These are phyloP conservation scores for Salix koriyanagi DNA, from an alignment of 345 rosid genomes.

Conservation along the genomic window DNA sequence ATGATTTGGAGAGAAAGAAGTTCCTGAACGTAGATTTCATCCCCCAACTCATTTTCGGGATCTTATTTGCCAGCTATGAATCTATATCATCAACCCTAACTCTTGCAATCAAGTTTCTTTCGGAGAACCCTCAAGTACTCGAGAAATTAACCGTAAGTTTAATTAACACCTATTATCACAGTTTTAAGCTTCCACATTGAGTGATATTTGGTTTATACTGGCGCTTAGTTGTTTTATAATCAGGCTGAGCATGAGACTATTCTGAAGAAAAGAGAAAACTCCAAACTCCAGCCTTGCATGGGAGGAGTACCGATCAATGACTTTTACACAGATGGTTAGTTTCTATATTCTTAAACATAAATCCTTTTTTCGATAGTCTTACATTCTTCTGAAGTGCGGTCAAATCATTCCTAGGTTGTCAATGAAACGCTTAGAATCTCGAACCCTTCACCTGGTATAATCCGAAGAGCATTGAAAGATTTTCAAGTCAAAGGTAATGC, in stretches of 20 bases:
- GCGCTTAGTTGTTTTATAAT: neutral
- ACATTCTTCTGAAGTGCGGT: too few species aligned
- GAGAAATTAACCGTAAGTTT: constrained; percentile 26
- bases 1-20: constrained; percentile 17
- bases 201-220: too few species aligned
- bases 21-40: constrained; percentile 27
- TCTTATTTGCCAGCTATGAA: constrained; percentile 19
- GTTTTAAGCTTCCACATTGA: neutral
- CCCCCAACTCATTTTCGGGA: constrained; percentile 17
- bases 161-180: too few species aligned
- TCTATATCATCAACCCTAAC: constrained; percentile 7
- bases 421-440: neutral
- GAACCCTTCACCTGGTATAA: neutral
- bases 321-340: constrained; percentile 20
- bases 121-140: constrained; percentile 27
- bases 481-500: constrained; percentile 9
- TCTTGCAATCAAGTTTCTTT: constrained; percentile 23
- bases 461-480: constrained; percentile 35
- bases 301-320: constrained; percentile 5
- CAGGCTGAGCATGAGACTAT: constrained; percentile 26
- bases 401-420: too few species aligned
- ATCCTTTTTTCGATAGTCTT: too few species aligned
- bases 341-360: neutral
- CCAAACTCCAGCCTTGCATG: constrained; percentile 13
- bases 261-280: constrained; percentile 6